These are phyloP conservation scores for Rhytidiadelphus loreus DNA, from an alignment of 225 moss, liverwort and hornwort genomes.

Conservation along the genomic window DNA sequence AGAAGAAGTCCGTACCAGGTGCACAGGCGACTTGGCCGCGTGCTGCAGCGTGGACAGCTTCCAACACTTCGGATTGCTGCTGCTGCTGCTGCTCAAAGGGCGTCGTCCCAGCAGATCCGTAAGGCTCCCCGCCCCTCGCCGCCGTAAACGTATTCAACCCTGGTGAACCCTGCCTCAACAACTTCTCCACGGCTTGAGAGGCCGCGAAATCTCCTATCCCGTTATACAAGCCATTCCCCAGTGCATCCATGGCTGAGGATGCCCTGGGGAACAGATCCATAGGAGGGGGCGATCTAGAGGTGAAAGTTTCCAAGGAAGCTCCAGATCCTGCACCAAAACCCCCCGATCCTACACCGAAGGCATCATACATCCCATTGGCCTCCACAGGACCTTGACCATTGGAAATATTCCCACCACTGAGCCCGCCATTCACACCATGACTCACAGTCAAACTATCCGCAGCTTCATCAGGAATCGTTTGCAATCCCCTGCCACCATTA, in stretches of 20 bases:
- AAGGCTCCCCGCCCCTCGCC: constrained; percentile 23
- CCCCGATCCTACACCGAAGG: constrained; percentile 49
- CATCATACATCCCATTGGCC: constrained; percentile 69
- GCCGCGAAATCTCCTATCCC: constrained; percentile 43
- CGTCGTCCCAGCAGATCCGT: constrained; percentile 20
- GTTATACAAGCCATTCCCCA: constrained; percentile 57
- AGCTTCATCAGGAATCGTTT: constrained; percentile 25
- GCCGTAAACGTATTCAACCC: constrained; percentile 21
- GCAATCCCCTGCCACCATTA: constrained; percentile 25
- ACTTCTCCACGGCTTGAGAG: constrained; percentile 34
- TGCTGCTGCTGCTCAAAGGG: constrained; percentile 34
- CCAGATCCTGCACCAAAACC: constrained; percentile 47
- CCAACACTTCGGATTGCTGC: constrained; percentile 46
- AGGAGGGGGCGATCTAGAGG: constrained; percentile 53
- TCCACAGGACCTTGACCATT: constrained; percentile 61
- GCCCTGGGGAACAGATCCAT: constrained; percentile 73
- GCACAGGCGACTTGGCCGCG: constrained; percentile 33
- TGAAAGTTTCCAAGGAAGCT: constrained; percentile 49
- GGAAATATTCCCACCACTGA: constrained; percentile 18
- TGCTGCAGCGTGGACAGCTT: constrained; percentile 43
- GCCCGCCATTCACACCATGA: constrained; percentile 37
- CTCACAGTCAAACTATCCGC: constrained; percentile 33
- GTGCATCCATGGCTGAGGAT: constrained; percentile 34
- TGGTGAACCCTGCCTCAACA: constrained; percentile 39
- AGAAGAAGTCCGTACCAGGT: constrained; percentile 44